Evolutionary conservation across 805 yeast genomes (phyloP).

Genomic region (Hanseniaspora taiwanica): DNA sequence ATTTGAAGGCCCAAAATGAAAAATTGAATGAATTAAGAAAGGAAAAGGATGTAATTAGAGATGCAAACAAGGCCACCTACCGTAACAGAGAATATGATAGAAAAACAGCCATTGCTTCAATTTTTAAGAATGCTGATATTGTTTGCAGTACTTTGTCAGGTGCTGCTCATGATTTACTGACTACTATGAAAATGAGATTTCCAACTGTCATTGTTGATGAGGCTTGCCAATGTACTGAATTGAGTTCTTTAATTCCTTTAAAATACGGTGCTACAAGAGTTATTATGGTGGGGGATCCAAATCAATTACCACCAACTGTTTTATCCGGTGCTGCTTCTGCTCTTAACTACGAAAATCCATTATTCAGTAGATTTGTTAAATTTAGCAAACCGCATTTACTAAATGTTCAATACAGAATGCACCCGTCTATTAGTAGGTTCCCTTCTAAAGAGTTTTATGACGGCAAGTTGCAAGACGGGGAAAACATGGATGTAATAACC

Average conservation of each 20-base stretch:
- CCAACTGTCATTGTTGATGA: constrained; percentile 82
- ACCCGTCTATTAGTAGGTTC: constrained; percentile 76
- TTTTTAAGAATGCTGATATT: constrained; percentile 4
- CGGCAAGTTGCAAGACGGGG: constrained; percentile 65
- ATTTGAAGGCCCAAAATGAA: constrained; percentile 42
- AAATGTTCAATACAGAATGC: constrained; percentile 95
- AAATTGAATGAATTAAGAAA: constrained; percentile 58
- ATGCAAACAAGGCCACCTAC: constrained; percentile 48
- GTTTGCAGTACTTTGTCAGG: constrained; percentile 77
- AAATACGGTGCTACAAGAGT: constrained; percentile 85
- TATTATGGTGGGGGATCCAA: constrained; percentile 87
- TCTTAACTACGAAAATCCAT: constrained; percentile 76
- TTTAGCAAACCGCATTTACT: constrained; percentile 78
- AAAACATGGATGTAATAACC: constrained; percentile 47
- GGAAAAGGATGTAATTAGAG: constrained; percentile 68
- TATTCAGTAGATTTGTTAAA: constrained; percentile 71
- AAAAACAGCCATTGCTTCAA: constrained; percentile 32
- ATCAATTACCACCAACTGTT: constrained; percentile 88
- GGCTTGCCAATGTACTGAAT: constrained; percentile 88
- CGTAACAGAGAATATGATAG: constrained; percentile 70
- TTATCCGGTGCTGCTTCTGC: constrained; percentile 67
- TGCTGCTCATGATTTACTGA: constrained; percentile 66
- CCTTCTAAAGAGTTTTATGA: constrained; percentile 78
- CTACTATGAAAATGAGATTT: constrained; percentile 46
- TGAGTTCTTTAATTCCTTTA: constrained; percentile 80